Percentiles rank a stretch among this genome's conserved stretches.
Conservation (phyloP, 1,284 basidiomycete species). For the Irpex lacteus region DNA sequence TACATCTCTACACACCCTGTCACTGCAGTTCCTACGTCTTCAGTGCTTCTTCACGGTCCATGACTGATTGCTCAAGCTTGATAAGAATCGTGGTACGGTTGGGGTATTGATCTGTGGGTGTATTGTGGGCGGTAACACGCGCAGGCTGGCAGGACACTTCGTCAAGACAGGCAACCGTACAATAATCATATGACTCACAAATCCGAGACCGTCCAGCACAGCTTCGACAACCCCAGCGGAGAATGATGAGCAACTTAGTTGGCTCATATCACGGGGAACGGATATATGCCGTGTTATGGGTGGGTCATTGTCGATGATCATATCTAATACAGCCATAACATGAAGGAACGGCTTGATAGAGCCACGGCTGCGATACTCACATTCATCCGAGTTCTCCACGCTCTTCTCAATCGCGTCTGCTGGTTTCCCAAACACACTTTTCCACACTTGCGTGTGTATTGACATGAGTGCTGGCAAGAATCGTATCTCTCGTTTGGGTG, state of each 20-base stretch:
- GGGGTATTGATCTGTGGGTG: conserved; percentile 79
- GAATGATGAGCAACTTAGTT: conserved; percentile 93
- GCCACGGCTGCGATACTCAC: conserved; percentile 44
- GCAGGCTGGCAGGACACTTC: conserved; percentile 69
- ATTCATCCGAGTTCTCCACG: conserved; percentile 95
- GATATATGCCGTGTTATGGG: conserved; percentile 89
- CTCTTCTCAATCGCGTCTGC: conserved; percentile 96
- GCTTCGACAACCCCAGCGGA: conserved; percentile 98
- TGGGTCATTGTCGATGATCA: conserved; percentile 98
- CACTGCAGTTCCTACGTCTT: conserved; percentile 33
- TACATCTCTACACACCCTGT: background rate
- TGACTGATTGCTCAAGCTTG: conserved; percentile 87
- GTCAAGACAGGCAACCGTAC: conserved; percentile 8
- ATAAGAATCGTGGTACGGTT: conserved; percentile 90
- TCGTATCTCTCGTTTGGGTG: conserved; percentile 85
- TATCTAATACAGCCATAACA: conserved; percentile 56
- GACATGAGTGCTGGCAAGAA: conserved; percentile 88
- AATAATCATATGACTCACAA: conserved; percentile 59
- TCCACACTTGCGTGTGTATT: conserved; percentile 93
- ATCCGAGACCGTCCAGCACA: conserved; percentile 91
- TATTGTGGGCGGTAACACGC: conserved; percentile 94
- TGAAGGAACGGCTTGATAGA: conserved; percentile 5
- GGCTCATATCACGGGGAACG: conserved; percentile 91
- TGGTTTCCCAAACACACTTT: conserved; percentile 87
- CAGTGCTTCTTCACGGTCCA: conserved; percentile 85